Evolutionary conservation across 257 asterid species (phyloP).

Genomic region (Solanum medicagineum): DNA sequence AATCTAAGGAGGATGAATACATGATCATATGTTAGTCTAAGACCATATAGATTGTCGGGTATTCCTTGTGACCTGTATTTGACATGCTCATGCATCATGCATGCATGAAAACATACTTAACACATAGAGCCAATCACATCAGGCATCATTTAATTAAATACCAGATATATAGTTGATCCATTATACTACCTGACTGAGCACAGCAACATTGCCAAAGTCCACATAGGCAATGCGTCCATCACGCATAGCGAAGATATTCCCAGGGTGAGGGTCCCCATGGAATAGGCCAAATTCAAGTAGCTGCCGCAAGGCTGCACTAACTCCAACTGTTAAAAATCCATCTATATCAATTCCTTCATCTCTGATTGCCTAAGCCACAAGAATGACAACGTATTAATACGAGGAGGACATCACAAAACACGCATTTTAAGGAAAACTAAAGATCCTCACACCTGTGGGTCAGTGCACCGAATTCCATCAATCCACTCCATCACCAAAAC

Average conservation of each 20-base stretch:
- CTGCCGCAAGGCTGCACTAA: constrained; percentile 95
- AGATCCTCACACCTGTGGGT: constrained; percentile 63
- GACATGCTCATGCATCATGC: neutral
- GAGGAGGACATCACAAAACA: constrained; percentile 2
- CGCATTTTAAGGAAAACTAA: neutral
- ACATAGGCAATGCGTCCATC: constrained; percentile 99
- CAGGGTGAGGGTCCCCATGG: constrained; percentile 99
- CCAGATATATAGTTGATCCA: neutral
- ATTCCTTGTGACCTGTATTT: neutral
- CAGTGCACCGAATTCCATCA: constrained; percentile 97
- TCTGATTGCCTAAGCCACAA: constrained; percentile 64
- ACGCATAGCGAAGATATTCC: constrained; percentile 95
- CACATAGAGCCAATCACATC: neutral
- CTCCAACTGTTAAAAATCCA: constrained; percentile 95
- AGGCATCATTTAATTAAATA: neutral
- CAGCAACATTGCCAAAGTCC: constrained; percentile 98
- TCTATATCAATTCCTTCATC: constrained; percentile 72
- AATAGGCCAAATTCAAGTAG: constrained; percentile 93
- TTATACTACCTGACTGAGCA: constrained; percentile 79
- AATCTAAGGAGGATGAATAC: neutral
- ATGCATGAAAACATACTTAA: neutral
- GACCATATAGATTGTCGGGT: neutral
- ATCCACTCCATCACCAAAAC: constrained; percentile 99
- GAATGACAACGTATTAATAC: constrained; percentile 7
- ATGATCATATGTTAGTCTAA: neutral